These are phyloP conservation scores for Salix dunnii DNA, from an alignment of 345 rosid genomes.

Conservation along the genomic window DNA sequence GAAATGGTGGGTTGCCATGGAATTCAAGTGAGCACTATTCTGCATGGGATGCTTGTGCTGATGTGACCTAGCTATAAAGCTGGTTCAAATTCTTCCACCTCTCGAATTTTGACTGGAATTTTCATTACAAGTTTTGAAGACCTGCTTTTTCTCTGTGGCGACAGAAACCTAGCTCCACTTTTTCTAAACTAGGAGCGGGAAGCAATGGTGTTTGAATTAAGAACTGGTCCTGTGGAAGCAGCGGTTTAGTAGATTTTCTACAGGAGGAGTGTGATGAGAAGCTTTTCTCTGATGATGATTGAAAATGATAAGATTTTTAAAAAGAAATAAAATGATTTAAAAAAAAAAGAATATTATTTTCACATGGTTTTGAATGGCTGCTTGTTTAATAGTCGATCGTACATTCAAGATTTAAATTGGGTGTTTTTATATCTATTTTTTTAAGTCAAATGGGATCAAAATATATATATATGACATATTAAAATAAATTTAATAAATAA, in stretches of 20 bases:
- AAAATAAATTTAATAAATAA: too few relatives aligned
- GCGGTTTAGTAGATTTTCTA: not conserved
- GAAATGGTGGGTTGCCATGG: not conserved
- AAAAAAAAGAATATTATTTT: too few relatives aligned
- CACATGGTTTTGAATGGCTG: too few relatives aligned
- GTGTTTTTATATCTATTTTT: too few relatives aligned
- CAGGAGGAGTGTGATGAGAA: not conserved
- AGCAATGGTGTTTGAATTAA: not conserved
- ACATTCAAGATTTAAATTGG: too few relatives aligned
- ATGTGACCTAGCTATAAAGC: not conserved
- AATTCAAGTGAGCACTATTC: not conserved
- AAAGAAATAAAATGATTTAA: too few relatives aligned
- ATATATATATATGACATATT: too few relatives aligned
- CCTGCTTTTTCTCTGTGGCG: not conserved
- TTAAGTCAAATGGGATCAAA: too few relatives aligned
- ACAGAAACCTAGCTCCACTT: not conserved
- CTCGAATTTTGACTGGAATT: not conserved
- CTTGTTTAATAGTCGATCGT: too few relatives aligned
- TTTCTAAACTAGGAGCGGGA: not conserved
- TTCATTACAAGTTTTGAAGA: not conserved
- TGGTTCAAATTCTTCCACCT: not conserved
- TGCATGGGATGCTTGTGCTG: not conserved
- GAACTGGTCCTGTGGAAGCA: not conserved
- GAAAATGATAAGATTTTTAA: too few relatives aligned
- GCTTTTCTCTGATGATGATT: not conserved